Percentiles rank a stretch among this genome's conserved stretches.
Conservation (phyloP, 352 stramenopile species). For the Phytophthora multivora region DNA sequence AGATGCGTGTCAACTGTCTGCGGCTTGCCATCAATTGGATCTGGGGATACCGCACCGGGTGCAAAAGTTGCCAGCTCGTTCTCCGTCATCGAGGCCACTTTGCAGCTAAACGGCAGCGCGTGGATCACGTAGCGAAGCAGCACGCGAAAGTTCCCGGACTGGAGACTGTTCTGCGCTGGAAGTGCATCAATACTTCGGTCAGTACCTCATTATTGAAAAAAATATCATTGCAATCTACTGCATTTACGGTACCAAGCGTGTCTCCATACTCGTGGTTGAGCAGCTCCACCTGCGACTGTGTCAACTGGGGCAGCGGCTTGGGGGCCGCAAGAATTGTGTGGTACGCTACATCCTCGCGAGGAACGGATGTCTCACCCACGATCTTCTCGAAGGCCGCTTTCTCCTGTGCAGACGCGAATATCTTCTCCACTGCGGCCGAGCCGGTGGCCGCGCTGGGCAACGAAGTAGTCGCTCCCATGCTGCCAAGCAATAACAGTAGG, state of each 20-base stretch:
- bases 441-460: slow-evolving; percentile 23
- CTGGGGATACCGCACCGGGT: slow-evolving; percentile 8
- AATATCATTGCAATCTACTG: slow-evolving; percentile 1
- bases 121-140: slow-evolving; percentile 68
- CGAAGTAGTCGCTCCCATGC: slow-evolving; percentile 57
- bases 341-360: slow-evolving; percentile 61
- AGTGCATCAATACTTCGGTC: slow-evolving; percentile 1
- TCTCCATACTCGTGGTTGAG: slow-evolving; percentile 70
- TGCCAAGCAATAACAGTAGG: background rate
- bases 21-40: slow-evolving; percentile 35
- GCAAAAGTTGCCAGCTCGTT: slow-evolving; percentile 52
- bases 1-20: slow-evolving; percentile 51
- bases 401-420: slow-evolving; percentile 60
- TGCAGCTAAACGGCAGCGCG: slow-evolving; percentile 55
- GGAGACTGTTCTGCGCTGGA: slow-evolving; percentile 67
- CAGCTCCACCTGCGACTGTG: slow-evolving; percentile 59
- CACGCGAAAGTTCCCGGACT: slow-evolving; percentile 79
- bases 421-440: slow-evolving; percentile 19
- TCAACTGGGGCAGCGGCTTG: slow-evolving; percentile 53
- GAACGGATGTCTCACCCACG: slow-evolving; percentile 50
- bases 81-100: slow-evolving; percentile 58
- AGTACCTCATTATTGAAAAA: slow-evolving; percentile 2
- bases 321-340: slow-evolving; percentile 46
- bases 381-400: slow-evolving; percentile 77
- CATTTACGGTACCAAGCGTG: slow-evolving; percentile 38